Conservation (phyloP, 805 yeast genomes). For the Cyberlindnera veronae region DNA sequence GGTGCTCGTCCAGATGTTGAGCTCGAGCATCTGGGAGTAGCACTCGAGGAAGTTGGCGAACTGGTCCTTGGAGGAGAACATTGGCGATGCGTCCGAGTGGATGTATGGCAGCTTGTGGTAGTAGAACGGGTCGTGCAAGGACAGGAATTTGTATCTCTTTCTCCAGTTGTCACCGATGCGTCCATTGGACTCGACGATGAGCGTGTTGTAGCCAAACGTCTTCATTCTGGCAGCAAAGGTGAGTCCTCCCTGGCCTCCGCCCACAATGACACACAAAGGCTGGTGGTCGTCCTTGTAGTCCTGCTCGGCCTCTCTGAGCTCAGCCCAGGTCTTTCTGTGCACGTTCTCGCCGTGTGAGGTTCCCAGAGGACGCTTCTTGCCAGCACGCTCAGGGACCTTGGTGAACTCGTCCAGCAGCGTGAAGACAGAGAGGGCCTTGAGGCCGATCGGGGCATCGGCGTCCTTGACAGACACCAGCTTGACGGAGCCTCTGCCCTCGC, state of each 20-base stretch:
- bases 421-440: constrained; percentile 33
- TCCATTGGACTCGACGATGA: constrained; percentile 37
- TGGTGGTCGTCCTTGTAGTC: constrained; percentile 32
- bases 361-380: constrained; percentile 34
- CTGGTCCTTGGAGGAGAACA: constrained; percentile 42
- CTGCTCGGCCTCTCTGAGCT: constrained; percentile 30
- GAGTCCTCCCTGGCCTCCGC: constrained; percentile 47
- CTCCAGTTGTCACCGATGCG: constrained; percentile 47
- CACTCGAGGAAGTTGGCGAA: constrained; percentile 41
- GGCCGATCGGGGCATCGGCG: constrained; percentile 26
- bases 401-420: constrained; percentile 34
- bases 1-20: constrained; percentile 35
- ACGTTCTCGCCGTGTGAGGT: constrained; percentile 38
- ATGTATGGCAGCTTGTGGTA: constrained; percentile 40
- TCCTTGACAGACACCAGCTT: constrained; percentile 31
- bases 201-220: constrained; percentile 37
- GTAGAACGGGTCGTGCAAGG: constrained; percentile 45
- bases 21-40: constrained; percentile 39
- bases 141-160: constrained; percentile 40
- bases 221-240: constrained; percentile 41
- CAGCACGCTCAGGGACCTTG: constrained; percentile 32
- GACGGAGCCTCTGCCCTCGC: constrained; percentile 33
- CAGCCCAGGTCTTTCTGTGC: constrained; percentile 38
- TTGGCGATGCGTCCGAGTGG: constrained; percentile 39
- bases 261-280: constrained; percentile 43